Evolutionary conservation across 139 green algal species (phyloP), one percentile per base, ranked within the genome.

Genomic region (Trebouxia sp.): DNA sequence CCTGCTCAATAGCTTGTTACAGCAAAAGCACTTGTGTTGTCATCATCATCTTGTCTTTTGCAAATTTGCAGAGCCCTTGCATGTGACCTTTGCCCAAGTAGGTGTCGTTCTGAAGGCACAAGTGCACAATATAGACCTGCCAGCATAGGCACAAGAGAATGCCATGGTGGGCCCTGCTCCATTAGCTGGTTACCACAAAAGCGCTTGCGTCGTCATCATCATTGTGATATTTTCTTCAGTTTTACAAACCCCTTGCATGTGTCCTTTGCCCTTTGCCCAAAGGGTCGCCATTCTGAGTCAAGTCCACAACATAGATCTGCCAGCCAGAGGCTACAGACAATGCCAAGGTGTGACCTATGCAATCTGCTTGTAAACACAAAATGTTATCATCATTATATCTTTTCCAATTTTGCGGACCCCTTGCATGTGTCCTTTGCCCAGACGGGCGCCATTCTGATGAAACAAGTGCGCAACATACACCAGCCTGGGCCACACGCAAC

Each of bases 211-310:
- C n/a, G n/a, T n/a, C n/a, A n/a, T n/a, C n/a, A n/a, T n/a, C n/a
- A n/a, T n/a, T n/a, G n/a, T n/a, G n/a, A n/a, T n/a, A n/a, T n/a
- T n/a, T n/a, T n/a, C 35, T 98, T 98, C 79, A 80, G 91, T 74
- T 12, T 87, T 8, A 67, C 67, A 0, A 96, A 99, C 87, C 43
- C 80, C 15, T 69, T 87, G 32, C 92, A 97, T 75, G 87, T 90
- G 0, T 37, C 78, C 1, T 94, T 97, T 32, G 62, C 96, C 30
- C 94, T n/a, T n/a, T n/a, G n/a, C n/a, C n/a, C n/a, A 96, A 83
- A 91, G 93, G 5, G 88, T 82, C 0, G 93, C 96, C n/a, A 97
- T 98, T 78, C 88, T 99, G 35, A 92, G 91, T 3, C 86, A 97
- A 80, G 84, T 96, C 55, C 94, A 96, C 79, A 87, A 90, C 84